Evolutionary conservation across 495 filamentous ascomycete species (phyloP).

Genomic region (Aspergillus affinis): DNA sequence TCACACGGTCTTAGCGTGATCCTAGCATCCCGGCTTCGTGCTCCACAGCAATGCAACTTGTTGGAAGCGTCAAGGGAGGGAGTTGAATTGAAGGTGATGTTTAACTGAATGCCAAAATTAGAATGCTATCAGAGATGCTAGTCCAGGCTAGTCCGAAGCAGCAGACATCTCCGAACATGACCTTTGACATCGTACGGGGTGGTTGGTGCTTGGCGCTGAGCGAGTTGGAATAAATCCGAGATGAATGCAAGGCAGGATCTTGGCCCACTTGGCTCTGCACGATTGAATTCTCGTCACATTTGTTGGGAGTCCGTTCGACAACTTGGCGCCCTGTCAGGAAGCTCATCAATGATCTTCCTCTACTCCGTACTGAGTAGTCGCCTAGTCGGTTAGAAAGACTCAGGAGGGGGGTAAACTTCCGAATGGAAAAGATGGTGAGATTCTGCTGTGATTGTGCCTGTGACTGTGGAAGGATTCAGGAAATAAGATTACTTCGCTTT

Average conservation of each 20-base stretch:
- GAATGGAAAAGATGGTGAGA: background rate
- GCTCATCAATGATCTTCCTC: background rate
- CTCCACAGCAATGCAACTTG: slow-evolving; percentile 2
- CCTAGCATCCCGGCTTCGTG: background rate
- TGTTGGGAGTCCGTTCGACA: slow-evolving; percentile 7
- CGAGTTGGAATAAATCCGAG: slow-evolving; percentile 1
- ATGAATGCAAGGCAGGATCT: slow-evolving; percentile 8
- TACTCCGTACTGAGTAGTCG: too few species aligned
- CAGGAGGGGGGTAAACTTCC: background rate
- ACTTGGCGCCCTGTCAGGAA: slow-evolving; percentile 1
- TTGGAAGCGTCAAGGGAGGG: background rate
- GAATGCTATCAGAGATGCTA: background rate
- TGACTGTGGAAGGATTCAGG: background rate
- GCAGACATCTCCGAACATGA: slow-evolving; percentile 19
- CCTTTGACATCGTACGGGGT: slow-evolving; percentile 3
- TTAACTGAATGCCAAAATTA: slow-evolving; percentile 28
- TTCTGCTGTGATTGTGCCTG: background rate
- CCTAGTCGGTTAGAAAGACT: background rate
- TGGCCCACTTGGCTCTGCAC: slow-evolving; percentile 20
- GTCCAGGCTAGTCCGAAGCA: slow-evolving; percentile 19
- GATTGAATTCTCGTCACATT: slow-evolving; percentile 21
- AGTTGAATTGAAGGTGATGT: background rate
- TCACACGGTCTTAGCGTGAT: slow-evolving; percentile 23
- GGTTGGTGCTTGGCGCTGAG: slow-evolving; percentile 9
- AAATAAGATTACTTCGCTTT: background rate